Percentiles rank a stretch among this genome's conserved stretches.
These are phyloP conservation scores for Phytophthora meadii DNA, from an alignment of 352 stramenopile species.

Conservation along the genomic window DNA sequence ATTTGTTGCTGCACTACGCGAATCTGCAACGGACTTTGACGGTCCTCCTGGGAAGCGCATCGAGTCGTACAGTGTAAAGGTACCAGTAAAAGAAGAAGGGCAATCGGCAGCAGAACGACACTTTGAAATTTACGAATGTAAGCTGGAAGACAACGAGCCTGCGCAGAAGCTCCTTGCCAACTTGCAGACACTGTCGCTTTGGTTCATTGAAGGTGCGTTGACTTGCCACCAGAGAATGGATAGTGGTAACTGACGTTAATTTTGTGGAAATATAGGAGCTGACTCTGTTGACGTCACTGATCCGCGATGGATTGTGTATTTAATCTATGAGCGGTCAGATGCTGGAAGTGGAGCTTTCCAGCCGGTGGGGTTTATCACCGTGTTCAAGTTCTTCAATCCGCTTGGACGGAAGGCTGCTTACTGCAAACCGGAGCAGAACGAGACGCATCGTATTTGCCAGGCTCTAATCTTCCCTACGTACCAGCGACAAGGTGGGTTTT, in stretches of 20 bases:
- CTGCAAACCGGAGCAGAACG: slow-evolving; percentile 49
- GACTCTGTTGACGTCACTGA: slow-evolving; percentile 79
- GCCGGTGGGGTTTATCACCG: slow-evolving; percentile 75
- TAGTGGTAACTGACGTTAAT: too few species aligned
- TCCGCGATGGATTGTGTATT: slow-evolving; percentile 80
- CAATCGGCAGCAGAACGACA: slow-evolving; percentile 13
- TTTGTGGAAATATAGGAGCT: slow-evolving; percentile 44
- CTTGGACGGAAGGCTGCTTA: slow-evolving; percentile 58
- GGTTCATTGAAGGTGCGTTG: slow-evolving; percentile 85
- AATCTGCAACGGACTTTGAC: slow-evolving; percentile 34
- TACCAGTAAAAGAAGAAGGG: slow-evolving; percentile 5
- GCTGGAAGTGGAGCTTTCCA: slow-evolving; percentile 24
- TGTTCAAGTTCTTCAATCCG: slow-evolving; percentile 88
- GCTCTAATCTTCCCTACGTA: slow-evolving; percentile 79
- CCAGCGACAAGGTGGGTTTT: slow-evolving; percentile 73
- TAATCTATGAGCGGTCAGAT: slow-evolving; percentile 64
- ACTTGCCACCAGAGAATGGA: neutral
- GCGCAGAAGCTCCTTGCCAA: slow-evolving; percentile 69
- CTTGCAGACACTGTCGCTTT: slow-evolving; percentile 77
- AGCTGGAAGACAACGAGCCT: slow-evolving; percentile 56
- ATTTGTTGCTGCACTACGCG: slow-evolving; percentile 40
- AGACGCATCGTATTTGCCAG: slow-evolving; percentile 87
- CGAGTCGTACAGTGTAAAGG: slow-evolving; percentile 42
- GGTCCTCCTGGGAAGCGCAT: slow-evolving; percentile 52
- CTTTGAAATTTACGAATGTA: slow-evolving; percentile 80